Evolutionary conservation across 805 yeast species (phyloP).

Genomic region (Yarrowia osloensis): DNA sequence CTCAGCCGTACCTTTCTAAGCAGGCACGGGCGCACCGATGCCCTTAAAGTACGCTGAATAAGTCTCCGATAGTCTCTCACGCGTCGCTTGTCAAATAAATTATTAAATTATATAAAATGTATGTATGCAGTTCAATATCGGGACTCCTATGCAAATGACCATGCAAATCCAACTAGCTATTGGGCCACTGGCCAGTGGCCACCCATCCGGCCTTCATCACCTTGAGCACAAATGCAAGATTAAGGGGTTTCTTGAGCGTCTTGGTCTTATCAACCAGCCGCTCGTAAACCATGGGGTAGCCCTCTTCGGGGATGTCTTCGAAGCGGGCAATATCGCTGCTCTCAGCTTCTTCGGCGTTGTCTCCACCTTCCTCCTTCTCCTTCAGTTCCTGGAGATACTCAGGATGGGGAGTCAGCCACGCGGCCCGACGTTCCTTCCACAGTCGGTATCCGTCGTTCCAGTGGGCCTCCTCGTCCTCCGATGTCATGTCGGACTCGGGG

Average conservation of each 20-base stretch:
- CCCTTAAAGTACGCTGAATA: too few relatives aligned
- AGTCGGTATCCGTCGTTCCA: slow-evolving; percentile 57
- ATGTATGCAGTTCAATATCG: background rate
- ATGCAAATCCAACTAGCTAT: slow-evolving; percentile 25
- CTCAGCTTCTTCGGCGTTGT: background rate
- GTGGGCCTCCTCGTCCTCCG: slow-evolving; percentile 42
- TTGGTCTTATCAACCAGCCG: slow-evolving; percentile 70
- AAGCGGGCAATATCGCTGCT: slow-evolving; percentile 35
- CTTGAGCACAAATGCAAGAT: slow-evolving; percentile 68
- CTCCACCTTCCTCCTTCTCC: background rate
- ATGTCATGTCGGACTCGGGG: slow-evolving; percentile 25
- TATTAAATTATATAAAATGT: background rate
- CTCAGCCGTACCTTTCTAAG: background rate
- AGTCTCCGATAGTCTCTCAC: too few relatives aligned
- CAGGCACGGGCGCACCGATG: too few relatives aligned
- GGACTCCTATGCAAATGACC: background rate
- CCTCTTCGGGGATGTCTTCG: slow-evolving; percentile 39
- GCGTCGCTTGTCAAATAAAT: background rate
- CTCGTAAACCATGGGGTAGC: slow-evolving; percentile 56
- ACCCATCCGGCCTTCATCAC: slow-evolving; percentile 86
- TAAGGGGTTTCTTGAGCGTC: slow-evolving; percentile 67
- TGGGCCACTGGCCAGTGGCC: slow-evolving; percentile 67
- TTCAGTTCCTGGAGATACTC: slow-evolving; percentile 12
- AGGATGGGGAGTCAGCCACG: slow-evolving; percentile 53
- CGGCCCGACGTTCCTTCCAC: slow-evolving; percentile 68